phyloP scores from a whole-genome alignment of 352 stramenopile genomes.

The Ochromonadaceae sp. region DNA sequence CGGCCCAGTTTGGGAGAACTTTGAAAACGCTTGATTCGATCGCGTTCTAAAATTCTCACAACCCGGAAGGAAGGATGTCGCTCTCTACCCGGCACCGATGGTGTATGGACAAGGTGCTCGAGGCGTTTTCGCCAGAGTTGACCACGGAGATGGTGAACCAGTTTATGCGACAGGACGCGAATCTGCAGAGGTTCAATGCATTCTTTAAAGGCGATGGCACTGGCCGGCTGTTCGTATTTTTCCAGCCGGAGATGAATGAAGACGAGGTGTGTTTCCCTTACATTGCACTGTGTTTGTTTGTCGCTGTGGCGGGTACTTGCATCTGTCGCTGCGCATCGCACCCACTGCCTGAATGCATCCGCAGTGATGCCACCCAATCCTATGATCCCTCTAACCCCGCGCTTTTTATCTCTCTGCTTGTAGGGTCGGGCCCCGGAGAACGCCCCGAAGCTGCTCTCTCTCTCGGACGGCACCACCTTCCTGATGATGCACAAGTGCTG shows the following conservation, averaged over 20 bases:
- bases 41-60: no score
- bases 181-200: conserved; percentile 30
- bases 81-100: conserved; percentile 33
- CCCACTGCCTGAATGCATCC: conserved; percentile 4
- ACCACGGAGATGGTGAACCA: conserved; percentile 22
- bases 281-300: neutral
- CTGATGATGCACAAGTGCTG: conserved; percentile 50
- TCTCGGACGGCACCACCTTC: conserved; percentile 39
- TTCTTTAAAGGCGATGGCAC: conserved; percentile 31
- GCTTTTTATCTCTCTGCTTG: conserved; percentile 21
- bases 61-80: no score
- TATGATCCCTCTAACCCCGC: neutral
- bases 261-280: conserved; percentile 15
- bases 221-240: conserved; percentile 33
- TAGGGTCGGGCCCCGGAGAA: conserved; percentile 21
- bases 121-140: conserved; percentile 30
- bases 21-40: no score
- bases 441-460: conserved; percentile 39
- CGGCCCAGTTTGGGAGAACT: no score
- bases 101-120: conserved; percentile 34
- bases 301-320: no score
- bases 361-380: conserved; percentile 12
- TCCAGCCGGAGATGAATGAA: conserved; percentile 19
- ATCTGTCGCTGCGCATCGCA: neutral
- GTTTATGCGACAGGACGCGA: conserved; percentile 20